Conservation (phyloP, 345 rosid species). For the Microthlaspi erraticum region DNA sequence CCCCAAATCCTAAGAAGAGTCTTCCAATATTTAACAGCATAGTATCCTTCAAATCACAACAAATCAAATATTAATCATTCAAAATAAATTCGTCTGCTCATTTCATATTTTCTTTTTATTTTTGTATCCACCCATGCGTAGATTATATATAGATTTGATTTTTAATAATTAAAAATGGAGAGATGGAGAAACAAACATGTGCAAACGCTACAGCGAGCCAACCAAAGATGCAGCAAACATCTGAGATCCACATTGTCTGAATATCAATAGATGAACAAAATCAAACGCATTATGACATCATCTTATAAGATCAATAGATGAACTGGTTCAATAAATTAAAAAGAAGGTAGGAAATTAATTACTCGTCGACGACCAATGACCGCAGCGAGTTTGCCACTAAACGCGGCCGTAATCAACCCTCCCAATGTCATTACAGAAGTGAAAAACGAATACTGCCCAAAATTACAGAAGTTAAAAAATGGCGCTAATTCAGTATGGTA, state of each 20-base stretch:
- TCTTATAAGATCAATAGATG: neutral
- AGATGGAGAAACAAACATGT: constrained; percentile 43
- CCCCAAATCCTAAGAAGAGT: constrained; percentile 44
- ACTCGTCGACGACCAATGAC: constrained; percentile 45
- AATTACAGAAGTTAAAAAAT: neutral
- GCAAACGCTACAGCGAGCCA: constrained; percentile 52
- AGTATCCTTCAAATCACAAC: constrained; percentile 23
- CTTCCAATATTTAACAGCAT: constrained; percentile 39
- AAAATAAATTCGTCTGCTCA: neutral
- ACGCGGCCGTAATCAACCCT: constrained; percentile 41
- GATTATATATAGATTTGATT: neutral
- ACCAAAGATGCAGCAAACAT: constrained; percentile 42
- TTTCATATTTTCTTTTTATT: too few relatives aligned
- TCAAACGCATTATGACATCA: neutral
- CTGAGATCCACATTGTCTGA: constrained; percentile 54
- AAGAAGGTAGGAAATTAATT: neutral
- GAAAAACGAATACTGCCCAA: constrained; percentile 42
- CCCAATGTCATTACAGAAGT: constrained; percentile 47
- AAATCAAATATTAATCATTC: neutral
- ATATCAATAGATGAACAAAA: constrained; percentile 5
- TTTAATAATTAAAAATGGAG: neutral
- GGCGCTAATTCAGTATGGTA: neutral
- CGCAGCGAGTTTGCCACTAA: constrained; percentile 46
- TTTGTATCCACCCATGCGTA: neutral
- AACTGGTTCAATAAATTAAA: neutral